Evolutionary conservation across 1,284 basidiomycete genomes (phyloP).

Genomic region (Leccinum glutinopallens): DNA sequence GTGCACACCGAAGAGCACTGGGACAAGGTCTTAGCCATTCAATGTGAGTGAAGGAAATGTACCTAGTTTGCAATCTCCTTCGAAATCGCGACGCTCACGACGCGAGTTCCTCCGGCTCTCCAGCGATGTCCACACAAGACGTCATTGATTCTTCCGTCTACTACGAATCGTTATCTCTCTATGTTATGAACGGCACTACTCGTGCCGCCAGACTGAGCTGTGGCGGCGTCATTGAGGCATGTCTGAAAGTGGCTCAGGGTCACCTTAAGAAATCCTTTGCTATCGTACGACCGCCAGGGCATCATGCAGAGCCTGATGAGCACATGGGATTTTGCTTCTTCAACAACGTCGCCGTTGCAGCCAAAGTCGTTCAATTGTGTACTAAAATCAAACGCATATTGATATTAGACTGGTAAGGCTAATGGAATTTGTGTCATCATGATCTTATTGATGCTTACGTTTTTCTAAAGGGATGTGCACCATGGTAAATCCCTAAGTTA

Average conservation of each 20-base stretch:
- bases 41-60: slow-evolving; percentile 52
- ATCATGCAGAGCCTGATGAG: slow-evolving; percentile 97
- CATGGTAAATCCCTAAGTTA: slow-evolving; percentile 62
- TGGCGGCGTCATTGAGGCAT: slow-evolving; percentile 93
- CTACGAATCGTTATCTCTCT: slow-evolving; percentile 90
- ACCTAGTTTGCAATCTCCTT: slow-evolving; percentile 9
- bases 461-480: slow-evolving; percentile 85
- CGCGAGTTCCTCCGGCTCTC: slow-evolving; percentile 19
- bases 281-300: slow-evolving; percentile 95
- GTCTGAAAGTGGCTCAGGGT: slow-evolving; percentile 82
- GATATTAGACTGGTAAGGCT: slow-evolving; percentile 91
- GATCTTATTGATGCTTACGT: slow-evolving; percentile 14
- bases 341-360: slow-evolving; percentile 96
- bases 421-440: slow-evolving; percentile 13
- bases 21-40: slow-evolving; percentile 83
- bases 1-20: slow-evolving; percentile 92
- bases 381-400: slow-evolving; percentile 79
- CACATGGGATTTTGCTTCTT: slow-evolving; percentile 99
- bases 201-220: slow-evolving; percentile 86
- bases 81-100: slow-evolving; percentile 24
- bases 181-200: slow-evolving; percentile 87
- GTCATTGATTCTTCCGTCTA: slow-evolving; percentile 74
- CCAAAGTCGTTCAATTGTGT: slow-evolving; percentile 73
- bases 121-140: slow-evolving; percentile 75
- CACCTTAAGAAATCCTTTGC: slow-evolving; percentile 89